These are phyloP conservation scores for Salix exigua DNA, from an alignment of 345 rosid species.

Conservation along the genomic window DNA sequence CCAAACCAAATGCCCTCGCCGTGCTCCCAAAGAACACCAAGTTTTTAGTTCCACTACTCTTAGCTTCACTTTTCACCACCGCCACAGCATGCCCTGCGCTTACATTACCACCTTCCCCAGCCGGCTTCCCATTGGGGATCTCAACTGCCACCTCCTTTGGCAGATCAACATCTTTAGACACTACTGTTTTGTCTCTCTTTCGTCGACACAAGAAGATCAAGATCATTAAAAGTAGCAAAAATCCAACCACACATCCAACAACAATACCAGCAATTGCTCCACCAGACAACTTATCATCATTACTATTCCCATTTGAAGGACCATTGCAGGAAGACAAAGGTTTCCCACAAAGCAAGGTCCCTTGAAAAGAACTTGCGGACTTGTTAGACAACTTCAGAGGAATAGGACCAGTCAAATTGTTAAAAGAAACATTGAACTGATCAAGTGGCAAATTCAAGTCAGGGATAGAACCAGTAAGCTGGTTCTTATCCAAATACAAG, in stretches of 20 bases:
- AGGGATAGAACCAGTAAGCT: slow-evolving; percentile 37
- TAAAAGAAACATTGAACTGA: slow-evolving; percentile 44
- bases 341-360: slow-evolving; percentile 39
- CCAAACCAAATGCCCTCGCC: slow-evolving; percentile 31
- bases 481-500: slow-evolving; percentile 33
- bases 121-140: slow-evolving; percentile 18
- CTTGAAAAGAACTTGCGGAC: slow-evolving; percentile 24
- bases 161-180: slow-evolving; percentile 6
- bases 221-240: slow-evolving; percentile 31
- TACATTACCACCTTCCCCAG: slow-evolving; percentile 1
- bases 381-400: slow-evolving; percentile 24
- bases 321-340: slow-evolving; percentile 38
- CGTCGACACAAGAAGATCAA: slow-evolving; percentile 32
- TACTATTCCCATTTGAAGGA: neutral
- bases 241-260: slow-evolving; percentile 33
- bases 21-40: slow-evolving; percentile 39
- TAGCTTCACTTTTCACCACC: slow-evolving; percentile 16
- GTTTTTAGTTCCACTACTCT: slow-evolving; percentile 20
- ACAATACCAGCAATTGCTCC: slow-evolving; percentile 46
- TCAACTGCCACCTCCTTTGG: slow-evolving; percentile 15
- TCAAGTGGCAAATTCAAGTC: slow-evolving; percentile 25
- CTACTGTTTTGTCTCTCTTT: slow-evolving; percentile 18
- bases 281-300: slow-evolving; percentile 26
- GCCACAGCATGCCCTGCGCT: neutral
- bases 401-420: slow-evolving; percentile 34